Conservation (phyloP, 352 stramenopile genomes). For the Aphanomyces invadans region DNA sequence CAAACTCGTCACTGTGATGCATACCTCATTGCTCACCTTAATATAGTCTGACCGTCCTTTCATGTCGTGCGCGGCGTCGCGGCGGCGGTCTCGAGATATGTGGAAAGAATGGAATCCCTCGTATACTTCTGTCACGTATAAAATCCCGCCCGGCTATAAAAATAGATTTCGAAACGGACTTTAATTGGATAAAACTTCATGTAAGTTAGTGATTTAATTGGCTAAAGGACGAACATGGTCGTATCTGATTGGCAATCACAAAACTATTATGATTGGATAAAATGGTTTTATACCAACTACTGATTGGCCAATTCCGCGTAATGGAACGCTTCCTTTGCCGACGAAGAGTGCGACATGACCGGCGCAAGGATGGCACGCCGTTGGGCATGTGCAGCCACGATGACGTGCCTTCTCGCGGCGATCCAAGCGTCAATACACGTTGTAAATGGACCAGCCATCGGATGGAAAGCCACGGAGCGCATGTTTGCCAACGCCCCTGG, state of each 20-base stretch:
- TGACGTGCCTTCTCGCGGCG: not conserved
- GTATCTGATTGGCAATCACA: not conserved
- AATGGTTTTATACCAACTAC: not conserved
- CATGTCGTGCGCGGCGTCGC: not conserved
- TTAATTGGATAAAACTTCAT: not conserved
- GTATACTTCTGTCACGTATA: not conserved
- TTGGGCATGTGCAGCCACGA: not conserved
- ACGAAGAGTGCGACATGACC: not conserved
- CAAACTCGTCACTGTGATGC: not conserved
- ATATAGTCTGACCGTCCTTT: slow-evolving; percentile 15
- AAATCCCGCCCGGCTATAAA: not conserved
- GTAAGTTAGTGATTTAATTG: not conserved
- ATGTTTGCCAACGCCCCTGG: slow-evolving; percentile 70
- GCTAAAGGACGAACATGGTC: not conserved
- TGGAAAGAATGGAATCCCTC: not conserved
- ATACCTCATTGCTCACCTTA: slow-evolving; percentile 26
- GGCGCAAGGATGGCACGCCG: not conserved
- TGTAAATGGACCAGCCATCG: slow-evolving; percentile 22
- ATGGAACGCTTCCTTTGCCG: not conserved
- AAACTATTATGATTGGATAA: not conserved
- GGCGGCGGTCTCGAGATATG: not conserved
- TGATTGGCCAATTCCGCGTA: not conserved
- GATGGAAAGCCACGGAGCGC: slow-evolving; percentile 60
- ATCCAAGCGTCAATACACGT: slow-evolving; percentile 16
- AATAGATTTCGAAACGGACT: slow-evolving; percentile 7